Evolutionary conservation across 1,284 basidiomycete genomes (phyloP), one percentile per base, ranked within the genome.

Genomic region (Anthracocystis panici-leucophaei): DNA sequence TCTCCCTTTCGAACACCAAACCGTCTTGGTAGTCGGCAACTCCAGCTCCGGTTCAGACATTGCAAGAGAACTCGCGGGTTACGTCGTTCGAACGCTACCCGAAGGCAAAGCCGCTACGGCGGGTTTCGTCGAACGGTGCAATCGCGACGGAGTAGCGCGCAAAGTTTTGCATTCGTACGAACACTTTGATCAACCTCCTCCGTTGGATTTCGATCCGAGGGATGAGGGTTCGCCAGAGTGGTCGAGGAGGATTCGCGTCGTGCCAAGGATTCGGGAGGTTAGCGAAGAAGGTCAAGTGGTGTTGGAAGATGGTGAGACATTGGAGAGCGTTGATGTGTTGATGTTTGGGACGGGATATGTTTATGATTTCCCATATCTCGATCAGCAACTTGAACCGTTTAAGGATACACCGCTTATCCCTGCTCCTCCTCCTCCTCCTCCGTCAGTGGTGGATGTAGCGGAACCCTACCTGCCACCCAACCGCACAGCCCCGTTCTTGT

Each of bases 31-130:
- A 0, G 86, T 89, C 8, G 88, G 88, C 7, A 88, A 87, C 31
- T 86, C 85, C n/a, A 86, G 86, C 5, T 88, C 87, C 0, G 88
- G 88, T 0, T 87, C 87, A 18, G 88, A 89, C 67, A 86, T 89
- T 27, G 85, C 87, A 0, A 83, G 88, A n/a, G 87, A 88, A 59
- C 76, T 89, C 0, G 51, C 46, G 11, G 83, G 83, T 11, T 79
- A 80, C 25, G 27, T 79, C 5, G 48, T 78, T 1, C 73, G 83
- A 0, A 58, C 50, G 2, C 50, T 75, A 0, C 72, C 72, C 11
- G 66, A 75, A 21, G 73, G 71, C 0, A 44, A 63, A 35, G 16
- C 59, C 3, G 66, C 66, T 2, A 51, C 68, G 0, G 29, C 58
- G 0, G 57, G 25, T 2, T 84, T 72, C 64, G 44, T 67, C 12